Evolutionary conservation across 495 filamentous ascomycete genomes (phyloP), one percentile per base, ranked within the genome.

Genomic region (Neurospora sp.): DNA sequence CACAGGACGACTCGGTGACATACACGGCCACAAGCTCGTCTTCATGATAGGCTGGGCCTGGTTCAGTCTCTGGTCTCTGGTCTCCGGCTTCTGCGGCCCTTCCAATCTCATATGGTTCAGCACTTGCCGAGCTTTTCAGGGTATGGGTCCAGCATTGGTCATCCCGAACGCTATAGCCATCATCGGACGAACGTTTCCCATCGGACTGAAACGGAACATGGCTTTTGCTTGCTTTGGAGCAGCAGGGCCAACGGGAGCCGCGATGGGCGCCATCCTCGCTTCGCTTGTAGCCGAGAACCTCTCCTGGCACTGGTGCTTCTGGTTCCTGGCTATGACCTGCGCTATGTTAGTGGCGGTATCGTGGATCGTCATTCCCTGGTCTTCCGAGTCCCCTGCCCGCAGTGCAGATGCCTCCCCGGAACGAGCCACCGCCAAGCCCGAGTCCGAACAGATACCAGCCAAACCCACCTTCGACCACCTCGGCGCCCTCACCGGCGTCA

Each of bases 241-340:
- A 1, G 80, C 83, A 8, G 90, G 89, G 0, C 91, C 90, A 0
- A 81, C 80, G 2, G 89, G 91, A 1, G 83, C 80, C 20, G 77
- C 87, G 18, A 10, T 87, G 3, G 90, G 89, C 0, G 80, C 80
- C 9, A 80, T 86, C 0, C 86, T 90, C 70, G 77, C 82, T 0
- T 79, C 82, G 0, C 72, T 91, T 4, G 86, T 90, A 1, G 81
- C 88, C 74, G 75, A 86, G 69, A 81, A 65, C 77, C 83, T 82
- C 3, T 88, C 85, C 82, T 93, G 90, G 91, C 87, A 86, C 1
- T 93, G 91, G 91, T 81, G 85, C 1, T 91, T 86, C 75, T 92
- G 85, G 85, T 79, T 82, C 18, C 79, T 88, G 71, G 83, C 83
- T 1, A 85, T 90, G 71, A 80, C 84, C 9, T 85, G 83, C 38